Evolutionary conservation across 2,329 filamentous ascomycete species (phyloP), one percentile per base, ranked within the genome.

Genomic region (Fusarium sp.): DNA sequence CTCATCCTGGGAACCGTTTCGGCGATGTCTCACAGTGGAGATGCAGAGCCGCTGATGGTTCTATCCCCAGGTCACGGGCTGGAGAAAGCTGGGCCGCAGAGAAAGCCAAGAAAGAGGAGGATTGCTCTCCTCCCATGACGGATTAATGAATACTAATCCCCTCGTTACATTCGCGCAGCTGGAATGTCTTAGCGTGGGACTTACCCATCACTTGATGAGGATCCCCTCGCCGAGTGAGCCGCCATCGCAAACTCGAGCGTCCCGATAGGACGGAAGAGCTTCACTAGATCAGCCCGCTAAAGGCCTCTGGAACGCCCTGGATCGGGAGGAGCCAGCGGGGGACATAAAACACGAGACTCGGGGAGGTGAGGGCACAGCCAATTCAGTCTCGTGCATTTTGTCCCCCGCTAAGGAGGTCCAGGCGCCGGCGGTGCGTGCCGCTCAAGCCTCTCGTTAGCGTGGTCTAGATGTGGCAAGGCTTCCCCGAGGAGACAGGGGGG

Each of bases 1-100:
- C 59, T 27, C 75, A 77, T 77, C 11, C 6, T 45, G 11, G 10
- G 50, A 66, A 6, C 11, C 9, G 5, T 27, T 35, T 9, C 14
- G 27, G 14, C 10, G 29, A 25, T 25, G 9, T 57, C 52, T 56
- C 7, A 14, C 35, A 22, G 45, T 52, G 20, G 56, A 58, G 33
- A 27, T 36, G 4, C 16, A 16, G 33, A 10, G 22, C 20, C 40
- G 38, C 36, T n/a, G 59, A 25, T 60, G 25, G 42, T 27, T 33
- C 57, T 61, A 20, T 63, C 14, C 40, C 14, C n/a, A 16, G 47
- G 45, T 45, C 42, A 68, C 63, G 50, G 64, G 7, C 69, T 54
- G 65, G 20, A 54, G 50, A 54, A 54, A 36, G 20, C 52, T 36
- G 31, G 6, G n/a, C 27, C 31, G 40, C 42, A 66, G 47, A 40